Evolutionary conservation across 148 eudicot genomes (phyloP), one percentile per base, ranked within the genome.

Genomic region (Chenopodium suecicum): DNA sequence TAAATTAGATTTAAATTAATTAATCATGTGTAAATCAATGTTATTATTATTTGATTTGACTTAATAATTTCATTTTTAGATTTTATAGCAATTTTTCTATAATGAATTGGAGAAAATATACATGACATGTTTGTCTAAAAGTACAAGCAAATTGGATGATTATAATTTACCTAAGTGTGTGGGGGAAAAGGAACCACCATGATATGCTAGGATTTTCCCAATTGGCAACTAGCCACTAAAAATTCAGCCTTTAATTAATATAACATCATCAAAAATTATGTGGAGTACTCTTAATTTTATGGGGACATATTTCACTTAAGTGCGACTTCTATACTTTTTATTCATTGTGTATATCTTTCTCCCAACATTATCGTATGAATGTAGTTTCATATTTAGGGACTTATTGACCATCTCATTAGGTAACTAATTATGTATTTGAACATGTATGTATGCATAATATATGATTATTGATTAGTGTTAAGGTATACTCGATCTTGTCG

Each of bases 311-410:
- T 70, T 70, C 32, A 82, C 72, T 82, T 70, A 76, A 77, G 84
- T 82, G 70, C 50, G n/a, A 82, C 63, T 56, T 62, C 73, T 77
- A 70, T 48, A 17, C 54, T 82, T 56, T 50, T 60, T 67, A 74
- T 82, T 82, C 48, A 82, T 82, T 82, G 80, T 82, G 84, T 77
- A 22, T 52, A 82, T 70, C 65, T 77, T 82, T 82, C 62, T 69
- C 23, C 76, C 44, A 84, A 78, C 73, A 75, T 70, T 44, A 62
- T 84, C 10, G 62, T 76, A 6, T 74, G 48, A 62, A 46, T 80
- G 70, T 76, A 62, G 81, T 63, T 80, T 80, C 69, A 48, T 84
- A 63, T 76, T 72, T 58, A 54, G 69, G 64, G n/a, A 52, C 76
- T 63, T 60, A 70, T 76, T 76, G 60, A 56, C 79, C 71, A 37